Conservation (phyloP, 768 basidiomycete species). For the Rhizopogon vinicolor region DNA sequence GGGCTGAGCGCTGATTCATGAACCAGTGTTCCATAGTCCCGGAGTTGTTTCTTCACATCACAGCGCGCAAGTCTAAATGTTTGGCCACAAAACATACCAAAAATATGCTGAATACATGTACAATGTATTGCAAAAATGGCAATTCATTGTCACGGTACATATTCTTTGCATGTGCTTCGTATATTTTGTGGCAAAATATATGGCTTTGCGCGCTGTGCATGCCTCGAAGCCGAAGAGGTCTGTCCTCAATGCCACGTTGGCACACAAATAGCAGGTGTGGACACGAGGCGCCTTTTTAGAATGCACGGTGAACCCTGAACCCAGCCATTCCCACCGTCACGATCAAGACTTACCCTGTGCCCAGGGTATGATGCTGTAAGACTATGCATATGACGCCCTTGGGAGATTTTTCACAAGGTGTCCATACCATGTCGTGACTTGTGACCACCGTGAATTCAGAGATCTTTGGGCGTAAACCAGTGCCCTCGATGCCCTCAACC, state of each 20-base stretch:
- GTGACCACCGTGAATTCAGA: slow-evolving; percentile 10
- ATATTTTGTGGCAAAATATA: too few relatives aligned
- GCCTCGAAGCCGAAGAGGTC: background rate
- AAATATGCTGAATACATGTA: too few relatives aligned
- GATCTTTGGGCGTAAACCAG: slow-evolving; percentile 1
- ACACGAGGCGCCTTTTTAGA: slow-evolving; percentile 2
- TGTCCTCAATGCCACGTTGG: background rate
- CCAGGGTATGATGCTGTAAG: slow-evolving; percentile 17
- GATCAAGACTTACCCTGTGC: slow-evolving; percentile 19
- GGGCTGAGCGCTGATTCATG: too few relatives aligned
- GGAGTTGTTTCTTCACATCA: background rate
- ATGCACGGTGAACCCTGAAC: slow-evolving; percentile 21
- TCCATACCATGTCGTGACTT: slow-evolving; percentile 5
- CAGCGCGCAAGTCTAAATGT: too few relatives aligned
- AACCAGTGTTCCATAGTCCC: too few relatives aligned
- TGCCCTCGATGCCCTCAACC: slow-evolving; percentile 26
- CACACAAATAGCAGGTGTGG: background rate
- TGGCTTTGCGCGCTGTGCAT: too few relatives aligned
- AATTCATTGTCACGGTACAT: too few relatives aligned
- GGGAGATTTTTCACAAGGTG: slow-evolving; percentile 3
- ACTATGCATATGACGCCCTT: too few relatives aligned
- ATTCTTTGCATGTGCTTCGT: too few relatives aligned
- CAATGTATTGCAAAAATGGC: too few relatives aligned
- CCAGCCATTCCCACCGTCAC: slow-evolving; percentile 14
- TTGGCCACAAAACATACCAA: too few relatives aligned